Evolutionary conservation across 2,329 filamentous ascomycete species (phyloP).

Genomic region (Ophiostoma perfectum): DNA sequence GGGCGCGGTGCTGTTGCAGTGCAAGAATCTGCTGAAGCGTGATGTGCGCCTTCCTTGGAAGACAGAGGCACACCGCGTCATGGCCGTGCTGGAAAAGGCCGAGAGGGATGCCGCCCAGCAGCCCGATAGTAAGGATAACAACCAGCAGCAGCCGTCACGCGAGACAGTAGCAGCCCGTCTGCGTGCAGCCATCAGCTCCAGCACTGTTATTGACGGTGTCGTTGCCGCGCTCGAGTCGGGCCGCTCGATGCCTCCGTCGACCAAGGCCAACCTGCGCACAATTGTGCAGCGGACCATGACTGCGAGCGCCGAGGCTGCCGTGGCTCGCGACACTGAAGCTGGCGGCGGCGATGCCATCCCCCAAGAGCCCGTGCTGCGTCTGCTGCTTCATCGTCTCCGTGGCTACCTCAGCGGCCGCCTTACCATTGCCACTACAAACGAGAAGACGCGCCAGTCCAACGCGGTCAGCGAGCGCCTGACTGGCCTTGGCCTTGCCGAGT

Average conservation of each 20-base stretch:
- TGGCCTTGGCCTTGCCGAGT: conserved; percentile 65
- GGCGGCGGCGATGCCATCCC: conserved; percentile 36
- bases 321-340: conserved; percentile 25
- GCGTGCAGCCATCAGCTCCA: background rate
- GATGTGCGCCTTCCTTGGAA: conserved; percentile 76
- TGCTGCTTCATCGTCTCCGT: conserved; percentile 62
- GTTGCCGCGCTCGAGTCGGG: conserved; percentile 59
- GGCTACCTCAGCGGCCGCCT: conserved; percentile 61
- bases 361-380: conserved; percentile 54
- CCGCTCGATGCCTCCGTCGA: conserved; percentile 59
- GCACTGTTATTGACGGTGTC: conserved; percentile 52
- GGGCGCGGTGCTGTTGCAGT: conserved; percentile 69
- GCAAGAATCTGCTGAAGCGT: conserved; percentile 77
- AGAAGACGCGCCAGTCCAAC: conserved; percentile 64
- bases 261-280: conserved; percentile 53
- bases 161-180: background rate
- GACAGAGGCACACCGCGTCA: conserved; percentile 64
- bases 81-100: conserved; percentile 57
- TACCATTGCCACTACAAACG: conserved; percentile 60
- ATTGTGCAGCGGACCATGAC: conserved; percentile 53
- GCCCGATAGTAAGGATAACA: background rate
- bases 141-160: conserved; percentile 29
- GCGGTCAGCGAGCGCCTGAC: conserved; percentile 65
- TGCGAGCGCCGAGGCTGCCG: conserved; percentile 44
- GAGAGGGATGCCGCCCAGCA: conserved; percentile 31